phyloP scores from a whole-genome alignment of 495 filamentous ascomycete genomes.

The Penicillium alfredii region DNA sequence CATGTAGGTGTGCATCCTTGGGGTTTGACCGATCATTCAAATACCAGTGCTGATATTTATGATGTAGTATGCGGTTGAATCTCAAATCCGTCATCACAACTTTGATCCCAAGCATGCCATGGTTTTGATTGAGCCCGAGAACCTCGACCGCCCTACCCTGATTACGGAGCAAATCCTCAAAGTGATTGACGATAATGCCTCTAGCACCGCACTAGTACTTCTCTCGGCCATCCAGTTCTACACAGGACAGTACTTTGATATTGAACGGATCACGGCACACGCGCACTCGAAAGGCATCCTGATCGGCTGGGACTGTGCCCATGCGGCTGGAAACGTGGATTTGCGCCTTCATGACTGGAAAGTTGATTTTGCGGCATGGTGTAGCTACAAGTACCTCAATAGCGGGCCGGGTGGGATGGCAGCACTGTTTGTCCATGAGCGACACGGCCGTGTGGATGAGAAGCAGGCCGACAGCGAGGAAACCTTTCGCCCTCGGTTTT shows the following conservation, averaged over 20 bases:
- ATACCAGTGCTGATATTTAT: conserved; percentile 4
- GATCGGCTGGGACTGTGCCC: conserved; percentile 92
- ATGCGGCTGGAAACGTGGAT: conserved; percentile 87
- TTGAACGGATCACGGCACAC: conserved; percentile 72
- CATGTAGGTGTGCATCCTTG: conserved; percentile 62
- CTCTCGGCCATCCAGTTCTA: conserved; percentile 94
- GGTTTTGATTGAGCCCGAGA: conserved; percentile 65
- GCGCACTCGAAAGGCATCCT: conserved; percentile 71
- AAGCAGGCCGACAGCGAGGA: conserved; percentile 26
- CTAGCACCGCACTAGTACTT: conserved; percentile 70
- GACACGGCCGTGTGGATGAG: conserved; percentile 53
- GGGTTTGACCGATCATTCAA: neutral
- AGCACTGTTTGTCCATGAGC: conserved; percentile 80
- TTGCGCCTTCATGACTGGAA: conserved; percentile 84
- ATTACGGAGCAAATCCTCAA: conserved; percentile 68
- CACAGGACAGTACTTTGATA: conserved; percentile 86
- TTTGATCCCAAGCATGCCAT: conserved; percentile 63
- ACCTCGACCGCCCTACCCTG: conserved; percentile 46
- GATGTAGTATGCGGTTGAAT: conserved; percentile 80
- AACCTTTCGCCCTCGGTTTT: conserved; percentile 52
- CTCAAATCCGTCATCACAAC: conserved; percentile 75
- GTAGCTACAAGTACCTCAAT: conserved; percentile 96
- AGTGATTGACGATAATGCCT: conserved; percentile 69
- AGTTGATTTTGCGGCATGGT: conserved; percentile 96
- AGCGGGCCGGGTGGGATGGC: conserved; percentile 83